Conservation (phyloP, 2,329 filamentous ascomycete genomes). For the Bipolaris cookei region DNA sequence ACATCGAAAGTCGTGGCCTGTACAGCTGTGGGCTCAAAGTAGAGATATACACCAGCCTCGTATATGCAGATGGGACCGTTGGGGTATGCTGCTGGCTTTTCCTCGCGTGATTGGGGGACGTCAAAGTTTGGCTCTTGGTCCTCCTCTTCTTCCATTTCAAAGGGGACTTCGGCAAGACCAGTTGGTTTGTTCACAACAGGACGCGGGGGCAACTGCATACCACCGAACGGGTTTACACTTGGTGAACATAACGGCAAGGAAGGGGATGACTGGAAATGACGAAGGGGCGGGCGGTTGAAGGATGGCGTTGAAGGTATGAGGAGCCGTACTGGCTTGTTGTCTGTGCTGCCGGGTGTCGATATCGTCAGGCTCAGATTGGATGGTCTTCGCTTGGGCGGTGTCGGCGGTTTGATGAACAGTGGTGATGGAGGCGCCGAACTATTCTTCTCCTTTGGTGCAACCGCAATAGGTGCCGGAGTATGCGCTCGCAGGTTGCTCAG, state of each 20-base stretch:
- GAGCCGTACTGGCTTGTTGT: conserved; percentile 62
- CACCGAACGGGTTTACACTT: conserved; percentile 56
- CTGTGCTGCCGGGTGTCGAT: conserved; percentile 67
- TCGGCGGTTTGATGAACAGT: conserved; percentile 79
- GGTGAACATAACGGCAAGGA: conserved; percentile 63
- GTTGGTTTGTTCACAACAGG: conserved; percentile 42
- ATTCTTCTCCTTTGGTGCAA: conserved; percentile 54
- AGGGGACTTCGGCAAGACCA: conserved; percentile 63
- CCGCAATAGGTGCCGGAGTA: conserved; percentile 59
- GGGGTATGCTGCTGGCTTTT: conserved; percentile 81
- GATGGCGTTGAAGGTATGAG: conserved; percentile 65
- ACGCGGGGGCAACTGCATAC: conserved; percentile 58
- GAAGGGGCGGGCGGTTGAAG: conserved; percentile 57
- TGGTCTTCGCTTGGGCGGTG: conserved; percentile 72
- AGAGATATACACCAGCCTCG: conserved; percentile 76
- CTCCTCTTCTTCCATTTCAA: conserved; percentile 75
- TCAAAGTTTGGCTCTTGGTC: conserved; percentile 60
- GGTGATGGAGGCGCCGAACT: conserved; percentile 72
- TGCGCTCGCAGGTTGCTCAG: conserved; percentile 54
- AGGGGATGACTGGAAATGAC: conserved; percentile 68
- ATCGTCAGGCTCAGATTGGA: conserved; percentile 78
- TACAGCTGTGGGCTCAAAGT: conserved; percentile 78
- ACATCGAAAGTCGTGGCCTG: conserved; percentile 81
- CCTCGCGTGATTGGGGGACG: conserved; percentile 65
- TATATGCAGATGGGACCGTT: conserved; percentile 84